phyloP scores from a whole-genome alignment of 106 monocot genomes.

The Agapanthus africanus region DNA sequence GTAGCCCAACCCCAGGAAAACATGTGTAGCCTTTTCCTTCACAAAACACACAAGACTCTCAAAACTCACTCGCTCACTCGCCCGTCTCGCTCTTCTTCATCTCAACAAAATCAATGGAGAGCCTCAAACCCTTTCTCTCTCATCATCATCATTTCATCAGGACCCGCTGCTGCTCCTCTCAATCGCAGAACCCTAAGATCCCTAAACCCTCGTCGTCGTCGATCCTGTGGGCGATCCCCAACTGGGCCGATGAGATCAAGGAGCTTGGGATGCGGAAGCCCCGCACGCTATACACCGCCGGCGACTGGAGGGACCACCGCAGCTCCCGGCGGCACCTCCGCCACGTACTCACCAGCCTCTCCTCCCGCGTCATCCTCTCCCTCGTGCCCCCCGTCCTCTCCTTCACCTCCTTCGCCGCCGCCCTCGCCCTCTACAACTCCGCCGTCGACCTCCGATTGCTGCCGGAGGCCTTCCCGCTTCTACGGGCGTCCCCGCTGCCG shows the following conservation, averaged over 20 bases:
- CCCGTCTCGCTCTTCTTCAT: too few relatives aligned
- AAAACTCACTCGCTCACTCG: not conserved
- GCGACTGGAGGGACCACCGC: constrained; percentile 70
- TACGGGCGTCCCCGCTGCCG: constrained; percentile 57
- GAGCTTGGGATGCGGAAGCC: constrained; percentile 54
- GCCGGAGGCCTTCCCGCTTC: constrained; percentile 35
- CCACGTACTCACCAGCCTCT: constrained; percentile 61
- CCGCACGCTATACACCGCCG: constrained; percentile 57
- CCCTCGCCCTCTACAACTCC: constrained; percentile 55
- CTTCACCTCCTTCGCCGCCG: constrained; percentile 49
- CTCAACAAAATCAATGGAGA: constrained; percentile 5
- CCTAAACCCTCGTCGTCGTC: too few relatives aligned
- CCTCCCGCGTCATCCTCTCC: constrained; percentile 91
- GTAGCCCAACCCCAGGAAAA: too few relatives aligned
- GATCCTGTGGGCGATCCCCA: constrained; percentile 9
- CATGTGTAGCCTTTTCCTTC: not conserved
- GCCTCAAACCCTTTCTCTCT: not conserved
- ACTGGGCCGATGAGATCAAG: constrained; percentile 71
- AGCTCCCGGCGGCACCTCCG: constrained; percentile 92
- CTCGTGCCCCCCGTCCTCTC: constrained; percentile 61
- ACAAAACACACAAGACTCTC: not conserved
- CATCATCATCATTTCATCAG: constrained; percentile 16
- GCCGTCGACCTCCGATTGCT: constrained; percentile 32
- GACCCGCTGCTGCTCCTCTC: too few relatives aligned
- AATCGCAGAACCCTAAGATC: too few relatives aligned